Evolutionary conservation across 2,329 filamentous ascomycete genomes (phyloP).

Genomic region (Scleromitrula shiraiana): DNA sequence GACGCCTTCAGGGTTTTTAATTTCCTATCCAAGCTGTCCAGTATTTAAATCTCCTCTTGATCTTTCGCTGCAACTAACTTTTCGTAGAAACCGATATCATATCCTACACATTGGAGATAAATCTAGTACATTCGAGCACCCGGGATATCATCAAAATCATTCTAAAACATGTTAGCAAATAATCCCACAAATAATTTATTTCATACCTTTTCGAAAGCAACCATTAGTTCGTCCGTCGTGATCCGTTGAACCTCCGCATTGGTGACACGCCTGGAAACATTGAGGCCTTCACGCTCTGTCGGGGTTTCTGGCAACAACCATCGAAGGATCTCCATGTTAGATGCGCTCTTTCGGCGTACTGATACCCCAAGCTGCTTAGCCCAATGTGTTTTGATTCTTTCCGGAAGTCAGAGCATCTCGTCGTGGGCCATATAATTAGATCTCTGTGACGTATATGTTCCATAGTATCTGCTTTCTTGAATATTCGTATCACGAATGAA

Average conservation of each 20-base stretch:
- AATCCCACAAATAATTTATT: too few relatives aligned
- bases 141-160: too few relatives aligned
- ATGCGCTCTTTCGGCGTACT: too few relatives aligned
- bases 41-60: too few relatives aligned
- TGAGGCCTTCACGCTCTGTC: too few relatives aligned
- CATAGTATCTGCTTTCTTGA: neutral
- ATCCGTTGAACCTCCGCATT: neutral
- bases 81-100: constrained; percentile 2
- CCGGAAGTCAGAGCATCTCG: neutral
- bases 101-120: constrained; percentile 10
- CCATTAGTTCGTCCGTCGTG: neutral
- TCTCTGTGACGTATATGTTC: neutral
- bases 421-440: constrained; percentile 1
- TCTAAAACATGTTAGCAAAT: too few relatives aligned
- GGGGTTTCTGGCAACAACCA: too few relatives aligned
- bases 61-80: too few relatives aligned
- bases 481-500: neutral
- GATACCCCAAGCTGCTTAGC: neutral
- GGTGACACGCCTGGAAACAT: too few relatives aligned
- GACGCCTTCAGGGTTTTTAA: too few relatives aligned
- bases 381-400: neutral
- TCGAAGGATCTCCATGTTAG: too few relatives aligned
- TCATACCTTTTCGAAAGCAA: neutral
- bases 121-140: neutral
- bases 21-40: too few relatives aligned